Evolutionary conservation across 495 filamentous ascomycete genomes (phyloP).

Genomic region (Tetracladium setigerum): DNA sequence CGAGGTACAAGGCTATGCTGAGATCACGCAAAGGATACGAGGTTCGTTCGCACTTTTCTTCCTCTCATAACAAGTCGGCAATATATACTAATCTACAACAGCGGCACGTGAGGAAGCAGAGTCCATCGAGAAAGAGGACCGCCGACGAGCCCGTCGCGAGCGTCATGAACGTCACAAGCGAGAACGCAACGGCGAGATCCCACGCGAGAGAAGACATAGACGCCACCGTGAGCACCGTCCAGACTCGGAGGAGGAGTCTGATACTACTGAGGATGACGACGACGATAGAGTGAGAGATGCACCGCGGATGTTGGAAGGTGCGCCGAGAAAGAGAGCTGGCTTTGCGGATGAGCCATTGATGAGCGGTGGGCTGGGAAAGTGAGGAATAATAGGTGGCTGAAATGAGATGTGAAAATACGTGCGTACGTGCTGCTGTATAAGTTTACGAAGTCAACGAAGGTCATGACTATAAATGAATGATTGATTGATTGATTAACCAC

Average conservation of each 20-base stretch:
- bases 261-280: conserved; percentile 7
- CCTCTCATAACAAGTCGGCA: neutral
- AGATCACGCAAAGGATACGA: conserved; percentile 67
- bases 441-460: too few relatives aligned
- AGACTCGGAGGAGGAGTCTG: conserved; percentile 10
- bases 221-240: neutral
- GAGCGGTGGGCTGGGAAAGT: conserved; percentile 15
- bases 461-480: too few relatives aligned
- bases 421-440: too few relatives aligned
- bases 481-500: too few relatives aligned
- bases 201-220: neutral
- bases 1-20: conserved; percentile 73
- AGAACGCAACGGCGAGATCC: conserved; percentile 9
- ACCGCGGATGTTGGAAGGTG: conserved; percentile 13
- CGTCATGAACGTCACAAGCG: conserved; percentile 21
- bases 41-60: conserved; percentile 37
- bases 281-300: conserved; percentile 3
- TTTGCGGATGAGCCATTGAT: conserved; percentile 13
- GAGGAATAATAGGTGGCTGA: neutral
- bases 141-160: conserved; percentile 17
- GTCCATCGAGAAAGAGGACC: conserved; percentile 10
- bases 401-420: neutral
- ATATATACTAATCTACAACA: conserved; percentile 4
- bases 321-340: conserved; percentile 7
- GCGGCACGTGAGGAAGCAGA: conserved; percentile 19